phyloP scores from a whole-genome alignment of 768 basidiomycete species.

The Hortiboletus campestris region DNA sequence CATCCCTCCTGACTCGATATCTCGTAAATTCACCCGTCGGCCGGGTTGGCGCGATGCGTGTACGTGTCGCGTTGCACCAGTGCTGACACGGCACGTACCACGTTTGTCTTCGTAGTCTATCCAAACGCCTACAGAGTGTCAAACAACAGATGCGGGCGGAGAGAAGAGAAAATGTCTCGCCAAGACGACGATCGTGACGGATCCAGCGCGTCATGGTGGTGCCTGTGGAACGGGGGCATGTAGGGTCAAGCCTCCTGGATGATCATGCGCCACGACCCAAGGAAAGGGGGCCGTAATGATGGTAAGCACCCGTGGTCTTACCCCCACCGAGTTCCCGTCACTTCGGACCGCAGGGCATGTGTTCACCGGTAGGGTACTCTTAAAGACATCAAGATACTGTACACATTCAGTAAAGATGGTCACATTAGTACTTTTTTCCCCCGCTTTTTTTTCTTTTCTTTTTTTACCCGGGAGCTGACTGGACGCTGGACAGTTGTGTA shows the following conservation, averaged over 20 bases:
- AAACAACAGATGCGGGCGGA: neutral
- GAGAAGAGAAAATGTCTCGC: neutral
- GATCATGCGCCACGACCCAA: neutral
- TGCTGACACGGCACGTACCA: too few relatives aligned
- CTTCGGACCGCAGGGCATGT: neutral
- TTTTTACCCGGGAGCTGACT: neutral
- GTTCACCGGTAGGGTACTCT: neutral
- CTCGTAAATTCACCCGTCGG: neutral
- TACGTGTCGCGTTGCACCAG: neutral
- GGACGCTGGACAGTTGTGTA: neutral
- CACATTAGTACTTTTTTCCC: neutral
- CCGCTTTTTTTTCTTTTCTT: neutral
- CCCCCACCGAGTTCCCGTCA: neutral
- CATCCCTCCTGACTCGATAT: neutral
- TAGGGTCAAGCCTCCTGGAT: neutral
- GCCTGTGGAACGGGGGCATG: conserved; percentile 1
- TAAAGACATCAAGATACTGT: conserved; percentile 1
- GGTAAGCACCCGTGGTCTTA: neutral
- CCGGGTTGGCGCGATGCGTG: neutral
- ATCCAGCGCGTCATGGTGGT: neutral
- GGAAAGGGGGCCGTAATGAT: neutral
- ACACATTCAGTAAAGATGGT: neutral
- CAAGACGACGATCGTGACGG: neutral
- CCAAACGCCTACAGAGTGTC: neutral
- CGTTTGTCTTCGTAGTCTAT: neutral